Conservation (phyloP, 306 rosid genomes). For the Luffa acutangula region DNA sequence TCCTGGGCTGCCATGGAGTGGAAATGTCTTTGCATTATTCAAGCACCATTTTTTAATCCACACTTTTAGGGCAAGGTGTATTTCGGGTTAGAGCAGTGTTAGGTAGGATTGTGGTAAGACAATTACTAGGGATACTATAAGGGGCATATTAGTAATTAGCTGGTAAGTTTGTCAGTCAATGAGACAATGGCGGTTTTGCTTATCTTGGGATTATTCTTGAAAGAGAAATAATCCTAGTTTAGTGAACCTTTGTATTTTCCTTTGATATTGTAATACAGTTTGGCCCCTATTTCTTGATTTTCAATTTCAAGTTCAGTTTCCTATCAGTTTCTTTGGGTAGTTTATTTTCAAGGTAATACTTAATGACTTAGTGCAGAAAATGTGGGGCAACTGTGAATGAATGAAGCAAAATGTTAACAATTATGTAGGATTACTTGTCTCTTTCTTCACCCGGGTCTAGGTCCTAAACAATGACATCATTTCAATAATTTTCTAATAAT, state of each 20-base stretch:
- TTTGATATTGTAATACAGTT: not conserved
- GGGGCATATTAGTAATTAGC: not conserved
- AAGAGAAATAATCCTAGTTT: not conserved
- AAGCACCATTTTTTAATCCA: not conserved
- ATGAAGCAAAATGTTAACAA: not conserved
- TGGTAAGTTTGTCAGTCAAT: not conserved
- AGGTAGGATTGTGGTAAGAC: not conserved
- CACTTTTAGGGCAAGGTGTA: not conserved
- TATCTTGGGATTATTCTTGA: not conserved
- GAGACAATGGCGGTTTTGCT: not conserved
- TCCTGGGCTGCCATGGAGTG: not conserved
- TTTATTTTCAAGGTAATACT: not conserved
- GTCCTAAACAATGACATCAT: not conserved
- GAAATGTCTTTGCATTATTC: not conserved
- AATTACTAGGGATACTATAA: not conserved
- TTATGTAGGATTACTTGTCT: not conserved
- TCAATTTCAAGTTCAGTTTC: not conserved
- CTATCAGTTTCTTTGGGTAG: not conserved
- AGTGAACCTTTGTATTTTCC: not conserved
- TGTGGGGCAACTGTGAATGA: not conserved
- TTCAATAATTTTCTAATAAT: not conserved
- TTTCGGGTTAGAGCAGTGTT: not conserved
- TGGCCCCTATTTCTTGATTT: not conserved
- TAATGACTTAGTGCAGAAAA: not conserved
- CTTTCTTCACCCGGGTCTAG: not conserved